Evolutionary conservation across 805 yeast genomes (phyloP).

Genomic region (Sugiyamaella marilandica): DNA sequence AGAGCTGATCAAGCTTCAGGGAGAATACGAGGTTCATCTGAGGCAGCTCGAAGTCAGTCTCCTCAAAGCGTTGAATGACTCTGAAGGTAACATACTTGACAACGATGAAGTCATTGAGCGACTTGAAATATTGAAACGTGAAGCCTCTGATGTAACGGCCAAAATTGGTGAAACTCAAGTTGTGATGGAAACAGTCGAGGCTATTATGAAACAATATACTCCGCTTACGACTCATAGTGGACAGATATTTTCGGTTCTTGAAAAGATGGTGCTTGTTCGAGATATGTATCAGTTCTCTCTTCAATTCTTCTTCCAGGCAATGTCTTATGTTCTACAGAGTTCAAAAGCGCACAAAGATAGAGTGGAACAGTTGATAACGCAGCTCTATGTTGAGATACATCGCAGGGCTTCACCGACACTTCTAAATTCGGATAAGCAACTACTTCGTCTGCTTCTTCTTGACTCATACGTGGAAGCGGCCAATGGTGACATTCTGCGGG

Average conservation of each 20-base stretch:
- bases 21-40: constrained; percentile 54
- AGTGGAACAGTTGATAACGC: constrained; percentile 32
- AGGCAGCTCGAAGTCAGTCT: constrained; percentile 54
- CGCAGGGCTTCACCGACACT: constrained; percentile 45
- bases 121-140: constrained; percentile 60
- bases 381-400: constrained; percentile 46
- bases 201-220: constrained; percentile 42
- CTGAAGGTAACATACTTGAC: constrained; percentile 62
- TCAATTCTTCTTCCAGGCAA: constrained; percentile 37
- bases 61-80: constrained; percentile 50
- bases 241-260: constrained; percentile 44
- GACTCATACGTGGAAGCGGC: constrained; percentile 26
- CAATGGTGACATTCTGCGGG: background rate
- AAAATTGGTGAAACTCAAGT: constrained; percentile 51
- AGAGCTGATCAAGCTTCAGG: constrained; percentile 50
- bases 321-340: constrained; percentile 32
- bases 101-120: constrained; percentile 55
- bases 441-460: constrained; percentile 40
- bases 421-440: constrained; percentile 37
- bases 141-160: constrained; percentile 48
- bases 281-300: constrained; percentile 58
- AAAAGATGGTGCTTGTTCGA: constrained; percentile 39
- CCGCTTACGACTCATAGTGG: constrained; percentile 57
- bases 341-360: constrained; percentile 15
- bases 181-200: constrained; percentile 53